phyloP scores from a whole-genome alignment of 2,329 filamentous ascomycete genomes.

The Tolypocladium endophyticum region DNA sequence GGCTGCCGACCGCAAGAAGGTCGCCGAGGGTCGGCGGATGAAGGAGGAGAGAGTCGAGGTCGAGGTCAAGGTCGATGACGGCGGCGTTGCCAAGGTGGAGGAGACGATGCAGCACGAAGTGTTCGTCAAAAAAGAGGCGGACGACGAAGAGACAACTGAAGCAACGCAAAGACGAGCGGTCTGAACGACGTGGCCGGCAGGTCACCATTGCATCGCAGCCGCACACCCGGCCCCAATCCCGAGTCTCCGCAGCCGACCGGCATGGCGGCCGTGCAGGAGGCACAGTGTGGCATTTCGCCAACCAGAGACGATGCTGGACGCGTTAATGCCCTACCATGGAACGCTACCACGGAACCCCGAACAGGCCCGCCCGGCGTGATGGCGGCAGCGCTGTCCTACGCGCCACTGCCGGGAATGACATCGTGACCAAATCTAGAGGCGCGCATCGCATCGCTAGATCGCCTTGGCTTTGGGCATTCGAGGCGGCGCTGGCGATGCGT shows the following conservation, averaged over 20 bases:
- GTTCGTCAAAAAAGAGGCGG: not conserved
- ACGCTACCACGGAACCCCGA: not conserved
- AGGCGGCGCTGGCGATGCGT: not conserved
- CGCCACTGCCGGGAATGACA: not conserved
- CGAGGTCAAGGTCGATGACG: constrained; percentile 10
- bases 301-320: not conserved
- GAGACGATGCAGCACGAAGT: constrained; percentile 1
- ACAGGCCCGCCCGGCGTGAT: not conserved
- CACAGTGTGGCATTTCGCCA: not conserved
- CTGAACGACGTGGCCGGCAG: not conserved
- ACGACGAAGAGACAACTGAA: not conserved
- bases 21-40: constrained; percentile 42
- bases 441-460: not conserved
- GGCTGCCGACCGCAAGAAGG: constrained; percentile 56
- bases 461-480: not conserved
- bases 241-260: not conserved
- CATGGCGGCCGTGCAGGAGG: not conserved
- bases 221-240: not conserved
- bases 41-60: constrained; percentile 15
- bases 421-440: not conserved
- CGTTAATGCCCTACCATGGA: not conserved
- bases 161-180: not conserved
- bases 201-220: not conserved
- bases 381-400: not conserved
- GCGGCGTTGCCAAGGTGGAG: constrained; percentile 17